A percentile compares a stretch with the other conserved stretches of the same genome.
phyloP scores from a whole-genome alignment of 768 basidiomycete genomes.

The Boletus vermiculosoides region DNA sequence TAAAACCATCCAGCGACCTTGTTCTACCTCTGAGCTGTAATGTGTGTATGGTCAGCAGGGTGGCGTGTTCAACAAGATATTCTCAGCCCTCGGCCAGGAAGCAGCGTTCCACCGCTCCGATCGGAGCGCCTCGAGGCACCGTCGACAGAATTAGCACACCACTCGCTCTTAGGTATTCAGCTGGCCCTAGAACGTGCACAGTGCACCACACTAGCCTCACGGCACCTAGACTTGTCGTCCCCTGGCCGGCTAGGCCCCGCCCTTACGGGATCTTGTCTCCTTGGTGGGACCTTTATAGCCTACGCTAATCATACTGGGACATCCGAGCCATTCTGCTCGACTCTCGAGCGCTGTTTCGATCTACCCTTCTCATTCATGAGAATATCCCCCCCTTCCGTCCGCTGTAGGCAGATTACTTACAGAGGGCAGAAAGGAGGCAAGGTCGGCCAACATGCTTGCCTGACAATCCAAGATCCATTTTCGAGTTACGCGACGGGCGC shows the following conservation, averaged over 20 bases:
- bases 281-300: background rate
- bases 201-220: background rate
- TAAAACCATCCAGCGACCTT: background rate
- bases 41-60: background rate
- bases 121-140: background rate
- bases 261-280: background rate
- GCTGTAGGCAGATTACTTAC: constrained; percentile 23
- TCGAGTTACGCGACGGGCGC: background rate
- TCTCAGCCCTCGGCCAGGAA: background rate
- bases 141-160: background rate
- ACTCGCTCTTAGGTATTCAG: background rate
- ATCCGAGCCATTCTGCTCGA: background rate
- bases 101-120: background rate
- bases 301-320: background rate
- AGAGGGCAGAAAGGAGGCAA: constrained; percentile 23
- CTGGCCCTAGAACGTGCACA: background rate
- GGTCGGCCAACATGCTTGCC: background rate
- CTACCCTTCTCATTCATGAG: background rate
- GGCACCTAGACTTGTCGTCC: background rate
- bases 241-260: constrained; percentile 3
- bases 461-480: background rate
- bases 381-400: constrained; percentile 21
- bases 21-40: background rate
- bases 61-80: background rate
- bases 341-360: background rate